Conservation (phyloP, 768 basidiomycete species). For the Suillus decipiens region DNA sequence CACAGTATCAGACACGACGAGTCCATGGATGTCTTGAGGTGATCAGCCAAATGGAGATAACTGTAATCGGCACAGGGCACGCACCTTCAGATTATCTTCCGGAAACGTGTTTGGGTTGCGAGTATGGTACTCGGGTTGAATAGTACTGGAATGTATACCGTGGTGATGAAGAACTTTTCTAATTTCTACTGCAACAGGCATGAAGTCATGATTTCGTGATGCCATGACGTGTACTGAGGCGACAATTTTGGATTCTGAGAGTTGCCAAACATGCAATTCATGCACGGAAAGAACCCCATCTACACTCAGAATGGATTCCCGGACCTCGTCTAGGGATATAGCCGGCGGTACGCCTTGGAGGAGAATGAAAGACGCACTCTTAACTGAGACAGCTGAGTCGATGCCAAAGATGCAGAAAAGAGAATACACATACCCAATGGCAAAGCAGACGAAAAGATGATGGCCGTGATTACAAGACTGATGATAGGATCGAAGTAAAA, state of each 20-base stretch:
- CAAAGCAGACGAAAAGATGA: slow-evolving; percentile 94
- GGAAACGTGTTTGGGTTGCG: slow-evolving; percentile 34
- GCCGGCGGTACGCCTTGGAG: slow-evolving; percentile 92
- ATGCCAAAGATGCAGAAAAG: slow-evolving; percentile 9
- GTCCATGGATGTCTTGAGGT: slow-evolving; percentile 46
- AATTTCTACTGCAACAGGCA: slow-evolving; percentile 85
- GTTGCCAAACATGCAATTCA: slow-evolving; percentile 96
- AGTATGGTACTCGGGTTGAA: slow-evolving; percentile 83
- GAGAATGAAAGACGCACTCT: slow-evolving; percentile 91
- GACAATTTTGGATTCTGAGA: slow-evolving; percentile 92
- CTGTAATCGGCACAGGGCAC: slow-evolving; percentile 14
- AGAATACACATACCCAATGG: slow-evolving; percentile 67
- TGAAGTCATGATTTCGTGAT: slow-evolving; percentile 82
- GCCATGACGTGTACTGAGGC: slow-evolving; percentile 95
- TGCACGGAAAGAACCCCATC: slow-evolving; percentile 85
- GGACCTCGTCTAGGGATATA: slow-evolving; percentile 88
- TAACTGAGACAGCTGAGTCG: slow-evolving; percentile 48
- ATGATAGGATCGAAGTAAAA: slow-evolving; percentile 93
- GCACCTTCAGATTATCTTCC: slow-evolving; percentile 53
- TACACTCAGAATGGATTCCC: slow-evolving; percentile 76
- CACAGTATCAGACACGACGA: slow-evolving; percentile 73
- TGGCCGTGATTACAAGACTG: slow-evolving; percentile 90
- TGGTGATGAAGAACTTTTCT: slow-evolving; percentile 83
- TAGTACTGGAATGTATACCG: slow-evolving; percentile 93
- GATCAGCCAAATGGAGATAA: slow-evolving; percentile 12